Conservation (phyloP, 2,329 filamentous ascomycete species). For the Dothistroma septosporum region DNA sequence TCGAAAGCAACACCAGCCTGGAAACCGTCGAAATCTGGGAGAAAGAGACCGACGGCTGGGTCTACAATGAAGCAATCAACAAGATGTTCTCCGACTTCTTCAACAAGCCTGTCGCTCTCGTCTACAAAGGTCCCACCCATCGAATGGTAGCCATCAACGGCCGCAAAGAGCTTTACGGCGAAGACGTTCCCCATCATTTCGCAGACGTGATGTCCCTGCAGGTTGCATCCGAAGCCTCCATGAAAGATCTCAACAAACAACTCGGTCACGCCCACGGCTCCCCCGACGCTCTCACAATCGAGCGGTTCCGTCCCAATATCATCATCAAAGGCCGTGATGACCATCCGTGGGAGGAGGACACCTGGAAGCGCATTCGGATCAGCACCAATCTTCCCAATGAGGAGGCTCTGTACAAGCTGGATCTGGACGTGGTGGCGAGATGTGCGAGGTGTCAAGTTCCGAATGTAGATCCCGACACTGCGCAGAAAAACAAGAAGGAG, state of each 20-base stretch:
- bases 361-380: constrained; percentile 58
- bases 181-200: constrained; percentile 47
- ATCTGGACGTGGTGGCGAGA: constrained; percentile 55
- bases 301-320: constrained; percentile 62
- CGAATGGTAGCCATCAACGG: constrained; percentile 56
- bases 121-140: constrained; percentile 59
- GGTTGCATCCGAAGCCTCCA: constrained; percentile 53
- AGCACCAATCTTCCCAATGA: constrained; percentile 31
- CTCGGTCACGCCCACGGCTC: constrained; percentile 42
- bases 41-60: constrained; percentile 53
- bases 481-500: constrained; percentile 54
- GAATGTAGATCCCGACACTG: constrained; percentile 62
- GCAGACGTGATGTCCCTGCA: constrained; percentile 57
- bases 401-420: constrained; percentile 38
- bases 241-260: constrained; percentile 56
- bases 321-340: constrained; percentile 50
- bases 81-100: constrained; percentile 54
- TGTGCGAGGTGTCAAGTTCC: constrained; percentile 61
- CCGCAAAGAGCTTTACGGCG: constrained; percentile 50
- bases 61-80: constrained; percentile 52
- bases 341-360: constrained; percentile 58
- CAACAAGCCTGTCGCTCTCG: constrained; percentile 51
- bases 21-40: constrained; percentile 56
- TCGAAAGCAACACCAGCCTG: constrained; percentile 50
- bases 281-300: constrained; percentile 50